Conservation (phyloP, 1,139 yeast species). For the Saccharomycopsis crataegensis region DNA sequence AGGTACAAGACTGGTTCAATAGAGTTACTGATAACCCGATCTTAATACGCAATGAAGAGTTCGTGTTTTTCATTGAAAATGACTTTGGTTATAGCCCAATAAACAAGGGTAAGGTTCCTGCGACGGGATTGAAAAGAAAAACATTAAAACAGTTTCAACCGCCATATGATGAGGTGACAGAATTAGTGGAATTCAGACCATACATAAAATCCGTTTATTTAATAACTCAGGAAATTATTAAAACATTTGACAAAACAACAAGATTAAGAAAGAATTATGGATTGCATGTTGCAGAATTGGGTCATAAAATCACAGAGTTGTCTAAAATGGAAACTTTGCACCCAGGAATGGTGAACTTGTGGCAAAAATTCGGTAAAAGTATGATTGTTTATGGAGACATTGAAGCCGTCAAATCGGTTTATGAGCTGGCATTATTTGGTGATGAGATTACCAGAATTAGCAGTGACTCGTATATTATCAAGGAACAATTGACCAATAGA, state of each 20-base stretch:
- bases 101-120: conserved; percentile 51
- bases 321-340: conserved; percentile 44
- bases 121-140: conserved; percentile 77
- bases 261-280: conserved; percentile 52
- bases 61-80: conserved; percentile 79
- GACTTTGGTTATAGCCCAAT: conserved; percentile 75
- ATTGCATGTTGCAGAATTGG: conserved; percentile 54
- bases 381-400: conserved; percentile 68
- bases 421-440: conserved; percentile 68
- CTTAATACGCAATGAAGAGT: conserved; percentile 77
- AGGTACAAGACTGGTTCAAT: conserved; percentile 84
- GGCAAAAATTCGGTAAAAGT: conserved; percentile 71
- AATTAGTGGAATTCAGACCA: conserved; percentile 81
- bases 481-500: conserved; percentile 88
- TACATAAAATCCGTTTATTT: conserved; percentile 71
- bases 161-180: conserved; percentile 81
- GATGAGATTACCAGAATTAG: conserved; percentile 63
- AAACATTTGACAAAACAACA: conserved; percentile 47
- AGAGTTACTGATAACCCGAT: conserved; percentile 70
- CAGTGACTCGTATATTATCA: conserved; percentile 77
- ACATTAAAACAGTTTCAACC: conserved; percentile 87
- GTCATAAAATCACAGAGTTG: conserved; percentile 45
- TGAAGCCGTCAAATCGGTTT: conserved; percentile 63
- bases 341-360: conserved; percentile 73
- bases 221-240: conserved; percentile 47